Evolutionary conservation across 768 basidiomycete species (phyloP), one percentile per base, ranked within the genome.

Genomic region (Nevesoporus exiguus): DNA sequence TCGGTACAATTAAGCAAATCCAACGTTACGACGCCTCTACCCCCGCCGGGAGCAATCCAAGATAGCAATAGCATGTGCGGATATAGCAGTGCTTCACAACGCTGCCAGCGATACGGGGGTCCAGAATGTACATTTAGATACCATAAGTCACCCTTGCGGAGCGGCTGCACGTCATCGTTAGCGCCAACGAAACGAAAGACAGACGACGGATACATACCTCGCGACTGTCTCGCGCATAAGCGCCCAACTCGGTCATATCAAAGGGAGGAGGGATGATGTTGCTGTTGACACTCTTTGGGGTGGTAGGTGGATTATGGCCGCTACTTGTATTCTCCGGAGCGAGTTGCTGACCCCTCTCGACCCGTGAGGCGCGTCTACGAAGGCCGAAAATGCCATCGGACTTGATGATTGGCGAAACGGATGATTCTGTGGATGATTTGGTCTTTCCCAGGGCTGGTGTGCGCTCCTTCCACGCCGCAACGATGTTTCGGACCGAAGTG

Each of bases 91-190:
- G 86, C 92, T 65, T 90, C 89, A 63, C 83, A 93, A 57, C 90
- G 79, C 72, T 85, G 82, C 90, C 88, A 92, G 55, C 78, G 73
- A 69, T 85, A 93, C 0, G 89, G 88, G 21, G 86, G 83, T 5
- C 80, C 66, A 0, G 88, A 86, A 63, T 97, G 94, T 0, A 96
- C 94, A 52, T 97, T 96, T 50, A 97, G 81, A 66, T 93, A 97
- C 87, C 91, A 96, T 1, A 97, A 72, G 14, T 85, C 74, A 14
- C 94, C 94, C 37, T 91, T 88, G 53, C 90, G 86, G 13, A 91
- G 74, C 5, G 93, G 93, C 94, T 96, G 64, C n/a, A 41, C 22
- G 21, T 24, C 0, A 19, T 15, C 30, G 33, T 71, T 30, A 67
- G 61, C 21, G 30, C 29, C 1, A 17, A 56, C 22, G 6, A 49